Percentiles rank a stretch among this genome's conserved stretches.
Conservation (phyloP, 2,329 filamentous ascomycete genomes). For the Colletotrichum viniferum region DNA sequence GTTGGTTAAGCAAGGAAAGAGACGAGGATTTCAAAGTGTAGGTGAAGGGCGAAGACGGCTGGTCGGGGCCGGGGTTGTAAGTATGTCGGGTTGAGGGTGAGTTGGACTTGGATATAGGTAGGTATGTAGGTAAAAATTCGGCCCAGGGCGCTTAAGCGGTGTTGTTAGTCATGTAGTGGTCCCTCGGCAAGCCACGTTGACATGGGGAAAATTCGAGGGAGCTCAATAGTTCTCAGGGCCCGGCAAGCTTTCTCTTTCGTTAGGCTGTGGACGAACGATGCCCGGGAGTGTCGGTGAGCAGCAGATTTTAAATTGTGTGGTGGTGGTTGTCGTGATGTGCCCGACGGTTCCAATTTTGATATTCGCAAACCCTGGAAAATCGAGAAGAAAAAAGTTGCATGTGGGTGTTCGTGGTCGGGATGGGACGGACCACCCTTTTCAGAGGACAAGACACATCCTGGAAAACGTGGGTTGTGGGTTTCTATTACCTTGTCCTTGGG, state of each 20-base stretch:
- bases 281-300: background rate
- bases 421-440: background rate
- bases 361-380: background rate
- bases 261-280: background rate
- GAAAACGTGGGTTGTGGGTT: conserved; percentile 18
- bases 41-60: background rate
- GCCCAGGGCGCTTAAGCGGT: background rate
- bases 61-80: background rate
- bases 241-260: background rate
- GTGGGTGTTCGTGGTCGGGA: background rate
- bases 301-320: background rate
- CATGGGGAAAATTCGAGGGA: background rate
- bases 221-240: background rate
- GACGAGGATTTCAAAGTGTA: background rate
- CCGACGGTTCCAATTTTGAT: background rate
- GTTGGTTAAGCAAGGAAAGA: background rate
- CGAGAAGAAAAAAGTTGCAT: background rate
- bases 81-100: background rate
- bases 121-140: background rate
- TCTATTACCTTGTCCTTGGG: conserved; percentile 7
- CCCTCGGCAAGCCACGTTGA: background rate
- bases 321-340: background rate
- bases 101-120: background rate
- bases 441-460: background rate
- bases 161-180: background rate